These are phyloP conservation scores for Zopfia rhizophila DNA, from an alignment of 2,329 filamentous ascomycete species.

Conservation along the genomic window DNA sequence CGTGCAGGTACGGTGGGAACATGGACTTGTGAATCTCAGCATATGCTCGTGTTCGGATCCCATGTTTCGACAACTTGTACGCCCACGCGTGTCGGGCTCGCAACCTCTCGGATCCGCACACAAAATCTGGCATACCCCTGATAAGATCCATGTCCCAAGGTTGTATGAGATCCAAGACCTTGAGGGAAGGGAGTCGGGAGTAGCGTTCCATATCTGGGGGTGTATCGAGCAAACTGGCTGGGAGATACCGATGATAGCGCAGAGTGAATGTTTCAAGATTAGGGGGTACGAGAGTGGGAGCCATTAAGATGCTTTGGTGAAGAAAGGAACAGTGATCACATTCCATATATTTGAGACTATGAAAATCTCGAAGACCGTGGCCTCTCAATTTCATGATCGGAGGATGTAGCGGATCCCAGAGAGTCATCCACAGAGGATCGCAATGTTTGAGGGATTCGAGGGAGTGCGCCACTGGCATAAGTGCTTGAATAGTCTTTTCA, in stretches of 20 bases:
- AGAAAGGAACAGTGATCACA: conserved; percentile 45
- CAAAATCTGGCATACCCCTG: conserved; percentile 33
- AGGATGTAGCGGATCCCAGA: conserved; percentile 22
- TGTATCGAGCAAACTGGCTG: conserved; percentile 39
- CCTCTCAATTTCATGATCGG: conserved; percentile 29
- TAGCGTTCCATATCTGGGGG: conserved; percentile 39
- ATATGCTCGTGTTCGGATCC: conserved; percentile 39
- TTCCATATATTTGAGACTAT: conserved; percentile 38
- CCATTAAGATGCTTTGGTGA: conserved; percentile 37
- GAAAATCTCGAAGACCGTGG: conserved; percentile 44
- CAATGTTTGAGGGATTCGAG: conserved; percentile 28
- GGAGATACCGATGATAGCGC: conserved; percentile 25
- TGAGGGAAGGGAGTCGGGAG: conserved; percentile 35
- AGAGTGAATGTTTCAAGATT: conserved; percentile 40
- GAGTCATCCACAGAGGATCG: conserved; percentile 26
- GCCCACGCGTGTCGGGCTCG: conserved; percentile 39
- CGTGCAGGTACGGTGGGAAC: conserved; percentile 46
- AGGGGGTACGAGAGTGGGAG: conserved; percentile 38
- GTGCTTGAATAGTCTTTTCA: conserved; percentile 32
- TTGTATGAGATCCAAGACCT: conserved; percentile 40
- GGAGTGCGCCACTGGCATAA: conserved; percentile 39
- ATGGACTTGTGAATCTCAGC: conserved; percentile 37
- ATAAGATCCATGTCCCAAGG: conserved; percentile 40
- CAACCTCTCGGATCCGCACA: conserved; percentile 36
- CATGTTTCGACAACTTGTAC: conserved; percentile 35